Percentiles rank a stretch among this genome's conserved stretches.
Conservation (phyloP, 305 asterid species). For the Fraxinus baroniana region DNA sequence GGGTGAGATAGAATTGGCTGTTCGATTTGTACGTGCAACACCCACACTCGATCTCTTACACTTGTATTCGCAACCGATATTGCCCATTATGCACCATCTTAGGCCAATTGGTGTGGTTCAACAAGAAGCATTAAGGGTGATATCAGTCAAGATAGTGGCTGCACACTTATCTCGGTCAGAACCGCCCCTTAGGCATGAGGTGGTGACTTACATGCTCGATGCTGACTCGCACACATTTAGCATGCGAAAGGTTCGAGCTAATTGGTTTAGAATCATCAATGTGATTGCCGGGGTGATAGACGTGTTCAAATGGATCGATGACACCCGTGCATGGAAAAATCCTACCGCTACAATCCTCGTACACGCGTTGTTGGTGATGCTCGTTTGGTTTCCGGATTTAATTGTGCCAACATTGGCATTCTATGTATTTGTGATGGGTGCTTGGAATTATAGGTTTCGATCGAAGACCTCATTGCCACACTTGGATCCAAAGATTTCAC, state of each 20-base stretch:
- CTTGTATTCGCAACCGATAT: slow-evolving; percentile 63
- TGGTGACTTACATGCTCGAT: slow-evolving; percentile 72
- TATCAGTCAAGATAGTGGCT: slow-evolving; percentile 62
- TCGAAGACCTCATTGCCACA: slow-evolving; percentile 54
- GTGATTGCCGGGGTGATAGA: slow-evolving; percentile 68
- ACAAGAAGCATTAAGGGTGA: slow-evolving; percentile 53
- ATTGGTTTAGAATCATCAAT: slow-evolving; percentile 70
- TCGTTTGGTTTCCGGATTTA: slow-evolving; percentile 82
- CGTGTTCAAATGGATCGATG: slow-evolving; percentile 69
- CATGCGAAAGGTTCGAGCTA: slow-evolving; percentile 76
- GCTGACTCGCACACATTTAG: slow-evolving; percentile 65
- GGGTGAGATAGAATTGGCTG: slow-evolving; percentile 77
- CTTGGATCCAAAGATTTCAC: slow-evolving; percentile 61
- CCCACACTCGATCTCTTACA: slow-evolving; percentile 74
- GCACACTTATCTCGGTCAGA: slow-evolving; percentile 64
- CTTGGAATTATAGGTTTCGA: slow-evolving; percentile 78
- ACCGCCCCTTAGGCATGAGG: slow-evolving; percentile 77
- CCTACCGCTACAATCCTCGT: slow-evolving; percentile 71
- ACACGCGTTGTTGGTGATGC: slow-evolving; percentile 61
- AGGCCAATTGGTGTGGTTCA: slow-evolving; percentile 71
- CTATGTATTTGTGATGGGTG: slow-evolving; percentile 70
- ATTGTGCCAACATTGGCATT: slow-evolving; percentile 71
- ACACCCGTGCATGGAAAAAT: slow-evolving; percentile 86
- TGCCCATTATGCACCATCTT: slow-evolving; percentile 78
- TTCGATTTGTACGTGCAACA: slow-evolving; percentile 52